Evolutionary conservation across 2,329 filamentous ascomycete genomes (phyloP).

Genomic region (Hymenoscyphus scutula): DNA sequence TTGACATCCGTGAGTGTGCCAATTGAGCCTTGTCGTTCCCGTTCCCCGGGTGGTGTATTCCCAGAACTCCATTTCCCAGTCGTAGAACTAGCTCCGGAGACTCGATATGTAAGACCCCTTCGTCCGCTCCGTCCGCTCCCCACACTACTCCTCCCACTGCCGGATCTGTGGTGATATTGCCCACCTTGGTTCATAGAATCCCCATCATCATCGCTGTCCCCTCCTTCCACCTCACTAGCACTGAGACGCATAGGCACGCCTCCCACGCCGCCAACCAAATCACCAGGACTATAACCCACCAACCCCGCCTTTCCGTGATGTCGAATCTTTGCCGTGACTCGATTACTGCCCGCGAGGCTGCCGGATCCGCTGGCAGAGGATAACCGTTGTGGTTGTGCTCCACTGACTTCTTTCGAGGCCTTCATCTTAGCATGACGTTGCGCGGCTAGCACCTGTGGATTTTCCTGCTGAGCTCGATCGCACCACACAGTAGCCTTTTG

Average conservation of each 20-base stretch:
- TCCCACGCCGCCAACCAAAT: conserved; percentile 63
- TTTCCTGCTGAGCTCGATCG: conserved; percentile 88
- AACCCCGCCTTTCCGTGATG: conserved; percentile 79
- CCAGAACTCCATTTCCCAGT: conserved; percentile 41
- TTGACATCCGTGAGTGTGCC: conserved; percentile 28
- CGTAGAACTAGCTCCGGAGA: conserved; percentile 36
- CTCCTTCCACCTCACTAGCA: conserved; percentile 92
- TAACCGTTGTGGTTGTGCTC: conserved; percentile 39
- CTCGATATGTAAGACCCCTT: conserved; percentile 41
- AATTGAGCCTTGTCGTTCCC: conserved; percentile 28
- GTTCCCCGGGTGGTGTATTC: conserved; percentile 45
- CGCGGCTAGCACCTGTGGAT: conserved; percentile 77
- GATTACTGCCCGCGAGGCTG: conserved; percentile 39
- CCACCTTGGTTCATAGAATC: conserved; percentile 43
- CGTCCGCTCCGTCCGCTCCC: conserved; percentile 32
- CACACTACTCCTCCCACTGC: conserved; percentile 68
- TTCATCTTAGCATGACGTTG: conserved; percentile 85
- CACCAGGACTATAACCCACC: conserved; percentile 73
- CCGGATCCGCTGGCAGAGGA: conserved; percentile 38
- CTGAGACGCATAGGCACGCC: conserved; percentile 89
- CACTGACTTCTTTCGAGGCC: conserved; percentile 79
- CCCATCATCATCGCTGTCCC: conserved; percentile 76
- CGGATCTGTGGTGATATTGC: conserved; percentile 65
- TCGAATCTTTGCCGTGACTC: conserved; percentile 81
- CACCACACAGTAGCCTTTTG: conserved; percentile 99